phyloP scores from a whole-genome alignment of 208 protist species.

The Wallacemonas collosoma region DNA sequence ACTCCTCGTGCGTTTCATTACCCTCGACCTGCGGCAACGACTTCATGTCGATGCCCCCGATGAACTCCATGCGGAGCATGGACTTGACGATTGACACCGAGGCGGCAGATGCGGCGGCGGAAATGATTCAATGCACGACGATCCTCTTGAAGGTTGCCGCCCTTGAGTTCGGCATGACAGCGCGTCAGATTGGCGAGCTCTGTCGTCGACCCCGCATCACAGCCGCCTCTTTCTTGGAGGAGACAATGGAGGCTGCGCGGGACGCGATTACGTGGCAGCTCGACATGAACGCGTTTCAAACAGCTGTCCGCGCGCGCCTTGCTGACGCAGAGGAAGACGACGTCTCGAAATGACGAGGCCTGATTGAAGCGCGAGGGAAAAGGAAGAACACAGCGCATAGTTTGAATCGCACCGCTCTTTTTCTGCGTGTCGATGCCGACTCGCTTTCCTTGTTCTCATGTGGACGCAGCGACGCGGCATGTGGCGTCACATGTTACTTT shows the following conservation, averaged over 20 bases:
- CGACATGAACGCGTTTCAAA: constrained; percentile 29
- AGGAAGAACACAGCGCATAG: neutral
- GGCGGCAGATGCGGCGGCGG: constrained; percentile 39
- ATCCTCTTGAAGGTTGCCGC: constrained; percentile 54
- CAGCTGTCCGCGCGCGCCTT: constrained; percentile 24
- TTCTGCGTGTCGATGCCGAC: no score
- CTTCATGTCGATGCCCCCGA: neutral
- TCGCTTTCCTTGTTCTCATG: no score
- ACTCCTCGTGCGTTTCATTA: neutral
- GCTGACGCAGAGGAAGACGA: neutral
- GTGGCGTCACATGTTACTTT: no score
- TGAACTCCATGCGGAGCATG: neutral
- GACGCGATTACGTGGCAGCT: constrained; percentile 48
- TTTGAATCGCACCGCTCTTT: no score
- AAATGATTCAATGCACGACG: constrained; percentile 52
- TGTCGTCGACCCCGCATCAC: constrained; percentile 46
- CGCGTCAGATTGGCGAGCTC: constrained; percentile 47
- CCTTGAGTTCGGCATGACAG: constrained; percentile 48
- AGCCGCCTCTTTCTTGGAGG: constrained; percentile 48
- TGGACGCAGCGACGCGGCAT: no score
- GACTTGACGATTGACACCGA: constrained; percentile 28
- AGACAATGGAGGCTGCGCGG: constrained; percentile 42
- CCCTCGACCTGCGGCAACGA: neutral
- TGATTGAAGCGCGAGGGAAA: neutral
- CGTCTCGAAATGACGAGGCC: neutral